Percentiles rank a stretch among this genome's conserved stretches.
Conservation (phyloP, 805 yeast genomes). For the Scheffersomyces lignosus region DNA sequence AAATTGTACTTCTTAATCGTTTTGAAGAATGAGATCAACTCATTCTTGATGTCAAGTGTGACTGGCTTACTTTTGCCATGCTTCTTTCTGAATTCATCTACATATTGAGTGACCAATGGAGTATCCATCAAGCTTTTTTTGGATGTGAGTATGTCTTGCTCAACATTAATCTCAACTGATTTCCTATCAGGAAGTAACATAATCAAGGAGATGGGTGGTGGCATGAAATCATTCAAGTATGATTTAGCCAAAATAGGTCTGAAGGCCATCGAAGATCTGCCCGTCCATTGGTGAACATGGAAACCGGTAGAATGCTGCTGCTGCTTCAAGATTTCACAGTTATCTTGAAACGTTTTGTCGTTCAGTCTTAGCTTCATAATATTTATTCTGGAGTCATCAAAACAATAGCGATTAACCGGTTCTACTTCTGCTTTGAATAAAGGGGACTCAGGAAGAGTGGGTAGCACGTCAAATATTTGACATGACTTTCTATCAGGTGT, state of each 20-base stretch:
- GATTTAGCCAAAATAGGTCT: constrained; percentile 37
- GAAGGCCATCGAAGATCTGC: constrained; percentile 25
- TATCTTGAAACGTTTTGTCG: neutral
- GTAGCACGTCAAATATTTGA: constrained; percentile 16
- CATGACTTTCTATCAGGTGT: constrained; percentile 17
- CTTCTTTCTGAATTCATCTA: neutral
- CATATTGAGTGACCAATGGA: neutral
- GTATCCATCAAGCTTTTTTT: neutral
- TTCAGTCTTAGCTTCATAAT: constrained; percentile 1
- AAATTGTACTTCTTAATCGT: neutral
- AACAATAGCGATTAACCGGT: constrained; percentile 19
- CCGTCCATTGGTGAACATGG: constrained; percentile 36
- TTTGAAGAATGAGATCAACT: constrained; percentile 10
- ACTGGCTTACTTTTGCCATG: neutral
- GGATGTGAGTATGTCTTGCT: neutral
- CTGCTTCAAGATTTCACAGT: constrained; percentile 6
- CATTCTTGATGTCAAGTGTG: constrained; percentile 13
- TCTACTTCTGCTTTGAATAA: constrained; percentile 12
- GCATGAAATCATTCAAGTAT: constrained; percentile 43
- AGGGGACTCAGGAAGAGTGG: constrained; percentile 6
- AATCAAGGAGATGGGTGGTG: constrained; percentile 34
- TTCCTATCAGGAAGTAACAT: constrained; percentile 23
- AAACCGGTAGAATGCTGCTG: constrained; percentile 29
- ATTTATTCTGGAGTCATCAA: constrained; percentile 23
- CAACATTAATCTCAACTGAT: neutral